These are phyloP conservation scores for Gnaphalium uliginosum DNA, from an alignment of 129 eudicot species.

Conservation along the genomic window DNA sequence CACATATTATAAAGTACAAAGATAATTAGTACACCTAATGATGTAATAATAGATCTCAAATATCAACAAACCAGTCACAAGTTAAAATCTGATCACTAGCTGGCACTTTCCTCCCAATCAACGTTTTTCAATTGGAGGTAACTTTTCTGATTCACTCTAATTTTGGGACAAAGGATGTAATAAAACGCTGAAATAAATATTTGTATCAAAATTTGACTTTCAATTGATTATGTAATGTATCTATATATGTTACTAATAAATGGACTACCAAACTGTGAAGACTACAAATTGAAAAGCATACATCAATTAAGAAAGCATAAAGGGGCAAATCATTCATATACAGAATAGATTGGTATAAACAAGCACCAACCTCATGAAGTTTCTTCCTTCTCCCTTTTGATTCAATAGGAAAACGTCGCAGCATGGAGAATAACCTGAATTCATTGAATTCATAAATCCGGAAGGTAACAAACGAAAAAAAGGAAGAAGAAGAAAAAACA, in stretches of 20 bases:
- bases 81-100: neutral
- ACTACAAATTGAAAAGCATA: neutral
- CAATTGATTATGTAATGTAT: neutral
- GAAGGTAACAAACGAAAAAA: neutral
- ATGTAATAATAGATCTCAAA: no score
- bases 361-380: constrained; percentile 83
- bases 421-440: constrained; percentile 78
- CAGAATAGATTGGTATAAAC: neutral
- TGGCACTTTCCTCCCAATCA: neutral
- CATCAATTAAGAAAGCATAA: neutral
- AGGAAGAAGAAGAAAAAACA: no score
- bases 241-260: neutral
- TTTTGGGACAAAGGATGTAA: no score
- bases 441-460: constrained; percentile 9
- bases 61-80: no score
- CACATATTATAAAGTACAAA: no score
- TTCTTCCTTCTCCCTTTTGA: constrained; percentile 95
- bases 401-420: constrained; percentile 88
- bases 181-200: neutral
- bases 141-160: no score
- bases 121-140: neutral
- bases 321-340: neutral
- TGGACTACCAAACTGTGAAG: neutral
- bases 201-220: no score
- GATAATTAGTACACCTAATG: no score